phyloP scores from a whole-genome alignment of 2,329 filamentous ascomycete species.

The Diplodia scrobiculata region DNA sequence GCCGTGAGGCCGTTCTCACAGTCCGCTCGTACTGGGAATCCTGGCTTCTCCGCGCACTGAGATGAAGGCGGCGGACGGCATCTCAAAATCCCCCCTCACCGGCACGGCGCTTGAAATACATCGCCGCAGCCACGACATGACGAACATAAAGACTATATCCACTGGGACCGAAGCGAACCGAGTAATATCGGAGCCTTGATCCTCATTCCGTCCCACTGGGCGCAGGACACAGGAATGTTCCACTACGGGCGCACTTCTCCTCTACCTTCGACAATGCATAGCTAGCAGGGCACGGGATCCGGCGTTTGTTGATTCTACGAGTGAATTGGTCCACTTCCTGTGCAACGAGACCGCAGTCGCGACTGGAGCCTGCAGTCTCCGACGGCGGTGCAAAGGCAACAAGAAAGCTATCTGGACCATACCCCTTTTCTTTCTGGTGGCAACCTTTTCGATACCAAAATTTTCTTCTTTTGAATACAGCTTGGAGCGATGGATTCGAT shows the following conservation, averaged over 20 bases:
- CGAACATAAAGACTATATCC: neutral
- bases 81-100: neutral
- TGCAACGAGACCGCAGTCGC: neutral
- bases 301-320: constrained; percentile 13
- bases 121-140: constrained; percentile 13
- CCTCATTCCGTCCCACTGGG: neutral
- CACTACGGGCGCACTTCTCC: neutral
- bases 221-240: neutral
- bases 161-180: neutral
- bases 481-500: neutral
- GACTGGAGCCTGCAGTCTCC: neutral
- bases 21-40: constrained; percentile 63
- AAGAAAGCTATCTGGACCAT: neutral
- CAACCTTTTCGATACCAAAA: neutral
- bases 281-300: constrained; percentile 12
- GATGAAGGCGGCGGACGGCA: constrained; percentile 18
- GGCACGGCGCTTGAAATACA: constrained; percentile 6
- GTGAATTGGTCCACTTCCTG: neutral
- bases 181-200: neutral
- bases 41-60: constrained; percentile 53
- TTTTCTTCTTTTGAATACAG: neutral
- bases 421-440: neutral
- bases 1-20: constrained; percentile 60
- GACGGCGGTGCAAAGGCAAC: neutral
- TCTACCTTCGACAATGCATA: constrained; percentile 13